Conservation (phyloP, 2,329 filamentous ascomycete genomes). For the Elsinoe arachidis region DNA sequence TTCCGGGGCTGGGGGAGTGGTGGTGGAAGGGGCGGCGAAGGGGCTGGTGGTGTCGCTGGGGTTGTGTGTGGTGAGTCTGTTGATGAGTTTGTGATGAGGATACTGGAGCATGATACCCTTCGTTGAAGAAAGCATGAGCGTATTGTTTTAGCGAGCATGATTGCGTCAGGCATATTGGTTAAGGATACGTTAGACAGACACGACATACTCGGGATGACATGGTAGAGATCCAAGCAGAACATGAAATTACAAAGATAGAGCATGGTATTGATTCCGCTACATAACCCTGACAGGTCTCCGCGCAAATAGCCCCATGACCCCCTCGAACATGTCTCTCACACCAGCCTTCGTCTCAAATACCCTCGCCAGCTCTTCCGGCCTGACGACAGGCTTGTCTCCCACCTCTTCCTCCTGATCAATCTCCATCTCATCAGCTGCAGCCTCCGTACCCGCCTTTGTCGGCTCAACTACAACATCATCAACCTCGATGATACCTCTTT, state of each 20-base stretch:
- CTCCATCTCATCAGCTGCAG: constrained; percentile 22
- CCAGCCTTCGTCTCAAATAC: constrained; percentile 60
- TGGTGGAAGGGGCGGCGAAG: not conserved
- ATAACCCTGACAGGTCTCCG: constrained; percentile 39
- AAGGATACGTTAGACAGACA: no score
- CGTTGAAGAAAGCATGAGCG: no score
- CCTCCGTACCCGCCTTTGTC: constrained; percentile 25
- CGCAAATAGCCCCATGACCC: constrained; percentile 57
- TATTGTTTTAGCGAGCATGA: not conserved
- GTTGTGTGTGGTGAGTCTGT: not conserved
- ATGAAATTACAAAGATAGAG: not conserved
- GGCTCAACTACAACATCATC: constrained; percentile 2
- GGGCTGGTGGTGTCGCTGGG: not conserved
- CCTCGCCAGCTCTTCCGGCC: constrained; percentile 58
- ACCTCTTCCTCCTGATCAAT: constrained; percentile 30
- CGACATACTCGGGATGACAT: not conserved
- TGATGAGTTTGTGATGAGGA: not conserved
- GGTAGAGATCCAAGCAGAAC: not conserved
- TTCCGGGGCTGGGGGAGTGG: not conserved
- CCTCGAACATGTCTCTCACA: constrained; percentile 67
- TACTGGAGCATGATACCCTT: not conserved
- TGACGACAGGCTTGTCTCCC: constrained; percentile 52
- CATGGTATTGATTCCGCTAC: not conserved
- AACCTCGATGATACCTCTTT: constrained; percentile 3
- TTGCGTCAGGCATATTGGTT: no score